Conservation (phyloP, 164 flowering plant species). For the Macadamia tetraphylla region DNA sequence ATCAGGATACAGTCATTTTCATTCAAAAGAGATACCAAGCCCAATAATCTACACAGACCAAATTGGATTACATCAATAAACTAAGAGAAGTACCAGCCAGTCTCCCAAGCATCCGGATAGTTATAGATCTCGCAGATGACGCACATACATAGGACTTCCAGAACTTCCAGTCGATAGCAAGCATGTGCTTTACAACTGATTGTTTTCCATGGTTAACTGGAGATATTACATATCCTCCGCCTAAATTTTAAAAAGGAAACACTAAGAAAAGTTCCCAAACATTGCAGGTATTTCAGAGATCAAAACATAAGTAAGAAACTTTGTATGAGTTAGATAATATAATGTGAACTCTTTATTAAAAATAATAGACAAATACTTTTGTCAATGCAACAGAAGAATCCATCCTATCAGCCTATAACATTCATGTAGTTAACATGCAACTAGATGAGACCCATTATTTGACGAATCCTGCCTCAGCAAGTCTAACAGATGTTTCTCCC, state of each 20-base stretch:
- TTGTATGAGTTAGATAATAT: not conserved
- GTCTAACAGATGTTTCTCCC: too few relatives aligned
- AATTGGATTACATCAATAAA: not conserved
- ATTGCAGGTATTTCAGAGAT: not conserved
- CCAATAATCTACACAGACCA: not conserved
- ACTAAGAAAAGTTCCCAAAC: not conserved
- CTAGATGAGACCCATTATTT: not conserved
- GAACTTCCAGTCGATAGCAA: slow-evolving; percentile 84
- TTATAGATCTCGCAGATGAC: slow-evolving; percentile 55
- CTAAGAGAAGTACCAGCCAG: slow-evolving; percentile 53
- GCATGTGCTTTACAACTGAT: slow-evolving; percentile 91
- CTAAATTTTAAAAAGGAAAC: slow-evolving; percentile 24
- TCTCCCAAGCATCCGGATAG: slow-evolving; percentile 77
- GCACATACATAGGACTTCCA: slow-evolving; percentile 65
- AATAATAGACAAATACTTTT: not conserved
- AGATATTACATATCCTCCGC: slow-evolving; percentile 88
- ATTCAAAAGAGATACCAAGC: not conserved
- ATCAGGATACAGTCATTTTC: not conserved
- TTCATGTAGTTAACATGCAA: not conserved
- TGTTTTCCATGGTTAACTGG: slow-evolving; percentile 68
- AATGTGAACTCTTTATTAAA: not conserved
- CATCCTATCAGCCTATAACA: not conserved
- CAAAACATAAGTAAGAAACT: not conserved
- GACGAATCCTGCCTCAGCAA: not conserved
- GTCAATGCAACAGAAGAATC: not conserved